A percentile compares a stretch with the other conserved stretches of the same genome.
phyloP scores from a whole-genome alignment of 352 stramenopile genomes.

The Thalassiosira allenii region DNA sequence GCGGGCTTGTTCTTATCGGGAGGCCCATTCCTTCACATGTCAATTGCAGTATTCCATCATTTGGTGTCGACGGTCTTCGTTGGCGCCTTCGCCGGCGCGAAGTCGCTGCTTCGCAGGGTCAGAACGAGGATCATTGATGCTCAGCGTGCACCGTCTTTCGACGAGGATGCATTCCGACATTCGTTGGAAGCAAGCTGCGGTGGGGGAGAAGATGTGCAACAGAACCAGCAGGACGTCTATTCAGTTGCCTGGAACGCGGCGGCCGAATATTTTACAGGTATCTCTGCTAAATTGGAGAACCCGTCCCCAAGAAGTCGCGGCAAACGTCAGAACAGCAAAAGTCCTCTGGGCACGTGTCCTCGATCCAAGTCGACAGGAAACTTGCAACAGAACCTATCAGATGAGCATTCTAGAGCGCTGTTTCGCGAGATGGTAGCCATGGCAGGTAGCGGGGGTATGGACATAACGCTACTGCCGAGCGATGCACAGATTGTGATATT shows the following conservation, averaged over 20 bases:
- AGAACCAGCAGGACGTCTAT: constrained; percentile 32
- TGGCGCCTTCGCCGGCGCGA: constrained; percentile 8
- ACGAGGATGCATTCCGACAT: not conserved
- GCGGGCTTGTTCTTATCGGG: constrained; percentile 53
- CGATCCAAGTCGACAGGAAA: constrained; percentile 50
- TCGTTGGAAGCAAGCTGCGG: not conserved
- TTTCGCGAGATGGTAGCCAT: constrained; percentile 53
- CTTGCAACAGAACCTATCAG: constrained; percentile 25
- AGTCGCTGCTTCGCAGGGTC: constrained; percentile 8
- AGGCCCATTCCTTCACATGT: constrained; percentile 52
- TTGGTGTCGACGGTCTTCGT: constrained; percentile 37
- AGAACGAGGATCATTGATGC: not conserved
- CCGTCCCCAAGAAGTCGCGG: not conserved
- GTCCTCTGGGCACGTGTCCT: not conserved
- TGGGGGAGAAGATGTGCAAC: not conserved
- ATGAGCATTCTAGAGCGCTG: constrained; percentile 34
- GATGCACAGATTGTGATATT: constrained; percentile 59
- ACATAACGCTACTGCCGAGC: constrained; percentile 48
- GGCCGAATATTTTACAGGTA: constrained; percentile 55
- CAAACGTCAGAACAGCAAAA: not conserved
- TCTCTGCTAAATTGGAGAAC: constrained; percentile 51
- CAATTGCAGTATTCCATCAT: constrained; percentile 50
- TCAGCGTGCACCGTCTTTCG: not conserved
- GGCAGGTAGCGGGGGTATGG: constrained; percentile 24
- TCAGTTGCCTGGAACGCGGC: constrained; percentile 61